A percentile compares a stretch with the other conserved stretches of the same genome.
These are phyloP conservation scores for Myxozyma neotropica DNA, from an alignment of 805 yeast species.

Conservation along the genomic window DNA sequence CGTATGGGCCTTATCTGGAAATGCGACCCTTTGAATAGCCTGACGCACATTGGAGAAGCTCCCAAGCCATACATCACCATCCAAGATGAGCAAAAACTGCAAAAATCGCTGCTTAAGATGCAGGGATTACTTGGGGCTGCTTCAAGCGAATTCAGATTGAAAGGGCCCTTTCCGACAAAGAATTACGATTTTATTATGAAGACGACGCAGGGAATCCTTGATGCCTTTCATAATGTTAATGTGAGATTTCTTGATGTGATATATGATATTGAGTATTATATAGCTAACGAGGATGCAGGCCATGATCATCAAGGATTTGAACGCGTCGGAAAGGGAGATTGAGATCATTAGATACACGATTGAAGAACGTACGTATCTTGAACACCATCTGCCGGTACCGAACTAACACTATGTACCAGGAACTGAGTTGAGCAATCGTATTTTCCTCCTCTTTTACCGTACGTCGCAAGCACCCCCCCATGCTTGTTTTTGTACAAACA, in stretches of 20 bases:
- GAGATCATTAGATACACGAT: conserved; percentile 58
- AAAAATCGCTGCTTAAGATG: conserved; percentile 34
- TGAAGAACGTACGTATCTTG: conserved; percentile 28
- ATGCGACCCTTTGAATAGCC: conserved; percentile 61
- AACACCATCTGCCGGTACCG: background rate
- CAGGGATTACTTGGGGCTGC: conserved; percentile 34
- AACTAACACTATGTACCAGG: background rate
- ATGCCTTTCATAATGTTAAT: conserved; percentile 74
- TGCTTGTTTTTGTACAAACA: no score
- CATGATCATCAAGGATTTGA: conserved; percentile 64
- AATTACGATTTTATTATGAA: conserved; percentile 55
- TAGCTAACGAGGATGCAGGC: conserved; percentile 9
- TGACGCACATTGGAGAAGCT: conserved; percentile 10
- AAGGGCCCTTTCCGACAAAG: conserved; percentile 67
- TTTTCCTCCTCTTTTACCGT: conserved; percentile 70
- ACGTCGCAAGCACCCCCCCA: conserved; percentile 37
- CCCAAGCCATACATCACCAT: conserved; percentile 16
- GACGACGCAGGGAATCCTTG: conserved; percentile 66
- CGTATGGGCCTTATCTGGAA: conserved; percentile 83
- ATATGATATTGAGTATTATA: background rate
- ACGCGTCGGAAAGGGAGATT: conserved; percentile 55
- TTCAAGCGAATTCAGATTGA: conserved; percentile 65
- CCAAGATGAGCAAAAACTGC: conserved; percentile 25
- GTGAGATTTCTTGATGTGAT: conserved; percentile 52
- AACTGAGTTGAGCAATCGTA: conserved; percentile 65